phyloP scores from a whole-genome alignment of 768 basidiomycete species.

The Termitomyces sp. region DNA sequence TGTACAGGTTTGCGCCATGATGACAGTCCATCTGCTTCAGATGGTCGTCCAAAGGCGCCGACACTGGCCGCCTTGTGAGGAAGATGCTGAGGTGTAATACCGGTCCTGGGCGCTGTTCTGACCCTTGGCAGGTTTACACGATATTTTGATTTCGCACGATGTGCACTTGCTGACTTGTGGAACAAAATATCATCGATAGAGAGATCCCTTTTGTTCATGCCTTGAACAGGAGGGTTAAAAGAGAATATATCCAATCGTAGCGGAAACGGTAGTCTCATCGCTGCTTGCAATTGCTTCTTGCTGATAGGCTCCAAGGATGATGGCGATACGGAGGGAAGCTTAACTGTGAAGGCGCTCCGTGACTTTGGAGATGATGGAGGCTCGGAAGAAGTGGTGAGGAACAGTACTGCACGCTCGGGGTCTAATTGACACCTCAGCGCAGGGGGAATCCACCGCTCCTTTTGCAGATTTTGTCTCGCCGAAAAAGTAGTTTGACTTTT shows the following conservation, averaged over 20 bases:
- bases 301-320: constrained; percentile 36
- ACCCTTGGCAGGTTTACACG: constrained; percentile 36
- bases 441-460: constrained; percentile 56
- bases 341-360: constrained; percentile 34
- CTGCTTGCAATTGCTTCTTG: constrained; percentile 41
- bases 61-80: constrained; percentile 19
- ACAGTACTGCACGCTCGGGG: constrained; percentile 35
- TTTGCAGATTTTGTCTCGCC: constrained; percentile 20
- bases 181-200: constrained; percentile 66
- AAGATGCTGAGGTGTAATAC: constrained; percentile 20
- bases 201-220: constrained; percentile 55
- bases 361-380: constrained; percentile 44
- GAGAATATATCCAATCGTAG: constrained; percentile 63
- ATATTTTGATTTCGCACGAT: constrained; percentile 35
- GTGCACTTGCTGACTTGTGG: constrained; percentile 29
- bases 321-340: constrained; percentile 39
- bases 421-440: constrained; percentile 38
- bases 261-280: constrained; percentile 30
- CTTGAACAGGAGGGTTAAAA: constrained; percentile 66
- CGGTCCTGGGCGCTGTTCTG: constrained; percentile 24
- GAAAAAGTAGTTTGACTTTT: constrained; percentile 12
- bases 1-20: constrained; percentile 40
- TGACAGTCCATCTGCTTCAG: constrained; percentile 31
- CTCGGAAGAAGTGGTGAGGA: constrained; percentile 40
- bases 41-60: constrained; percentile 38